Evolutionary conservation across 495 filamentous ascomycete genomes (phyloP).

Genomic region (Aspergillus diversus): DNA sequence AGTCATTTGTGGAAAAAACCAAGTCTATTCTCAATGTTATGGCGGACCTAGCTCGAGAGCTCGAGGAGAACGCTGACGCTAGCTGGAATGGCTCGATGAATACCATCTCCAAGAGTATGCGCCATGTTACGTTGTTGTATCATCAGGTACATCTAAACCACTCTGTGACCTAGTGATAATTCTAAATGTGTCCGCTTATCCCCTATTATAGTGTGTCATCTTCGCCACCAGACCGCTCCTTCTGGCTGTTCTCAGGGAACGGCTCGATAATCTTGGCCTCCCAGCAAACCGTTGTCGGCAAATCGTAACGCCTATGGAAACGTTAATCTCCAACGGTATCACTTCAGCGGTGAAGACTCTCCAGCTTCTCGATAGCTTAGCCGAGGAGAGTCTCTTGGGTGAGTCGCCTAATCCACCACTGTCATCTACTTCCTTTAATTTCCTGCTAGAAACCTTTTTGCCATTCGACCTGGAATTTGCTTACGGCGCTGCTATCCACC

Average conservation of each 20-base stretch:
- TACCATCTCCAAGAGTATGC: slow-evolving; percentile 37
- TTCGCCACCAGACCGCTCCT: slow-evolving; percentile 41
- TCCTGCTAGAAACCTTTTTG: slow-evolving; percentile 37
- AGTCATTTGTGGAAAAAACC: slow-evolving; percentile 39
- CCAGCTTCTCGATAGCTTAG: slow-evolving; percentile 27
- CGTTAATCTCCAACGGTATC: slow-evolving; percentile 38
- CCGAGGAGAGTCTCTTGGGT: slow-evolving; percentile 40
- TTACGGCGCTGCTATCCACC: slow-evolving; percentile 37
- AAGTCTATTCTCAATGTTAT: slow-evolving; percentile 37
- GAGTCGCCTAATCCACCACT: slow-evolving; percentile 1
- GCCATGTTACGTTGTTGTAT: slow-evolving; percentile 39
- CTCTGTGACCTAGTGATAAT: background rate
- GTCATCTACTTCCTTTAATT: background rate
- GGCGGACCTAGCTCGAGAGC: slow-evolving; percentile 35
- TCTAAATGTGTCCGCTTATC: background rate
- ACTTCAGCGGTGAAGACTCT: slow-evolving; percentile 40
- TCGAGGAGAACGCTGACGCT: slow-evolving; percentile 32
- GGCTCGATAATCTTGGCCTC: slow-evolving; percentile 29
- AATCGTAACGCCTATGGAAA: slow-evolving; percentile 28
- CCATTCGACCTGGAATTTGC: slow-evolving; percentile 43
- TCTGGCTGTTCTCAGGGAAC: slow-evolving; percentile 37
- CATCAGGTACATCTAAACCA: slow-evolving; percentile 34
- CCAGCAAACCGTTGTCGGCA: slow-evolving; percentile 30
- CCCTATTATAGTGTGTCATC: slow-evolving; percentile 33
- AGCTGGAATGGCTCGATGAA: slow-evolving; percentile 31